phyloP scores from a whole-genome alignment of 148 eudicot species.

The Cornus florida region DNA sequence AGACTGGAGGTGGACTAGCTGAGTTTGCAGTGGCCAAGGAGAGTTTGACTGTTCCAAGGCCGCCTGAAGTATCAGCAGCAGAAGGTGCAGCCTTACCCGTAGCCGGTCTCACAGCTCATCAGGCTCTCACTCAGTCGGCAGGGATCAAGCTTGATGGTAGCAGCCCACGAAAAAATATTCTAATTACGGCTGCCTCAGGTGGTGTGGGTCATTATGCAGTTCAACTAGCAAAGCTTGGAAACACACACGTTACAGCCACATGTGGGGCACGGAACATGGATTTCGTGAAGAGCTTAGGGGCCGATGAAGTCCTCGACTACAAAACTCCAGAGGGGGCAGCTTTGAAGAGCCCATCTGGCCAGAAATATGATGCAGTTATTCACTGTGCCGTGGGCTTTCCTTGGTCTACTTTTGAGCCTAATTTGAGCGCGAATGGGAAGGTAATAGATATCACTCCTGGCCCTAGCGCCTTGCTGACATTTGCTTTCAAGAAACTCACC shows the following conservation, averaged over 20 bases:
- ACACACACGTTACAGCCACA: conserved; percentile 70
- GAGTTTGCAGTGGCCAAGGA: conserved; percentile 65
- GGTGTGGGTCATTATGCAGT: conserved; percentile 84
- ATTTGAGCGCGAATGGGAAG: conserved; percentile 49
- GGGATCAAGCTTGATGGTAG: conserved; percentile 58
- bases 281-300: conserved; percentile 67
- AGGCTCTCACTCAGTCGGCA: conserved; percentile 50
- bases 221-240: conserved; percentile 84
- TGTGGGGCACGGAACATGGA: conserved; percentile 76
- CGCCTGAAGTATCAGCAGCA: conserved; percentile 72
- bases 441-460: conserved; percentile 62
- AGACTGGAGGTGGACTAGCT: conserved; percentile 78
- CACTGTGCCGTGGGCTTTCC: conserved; percentile 58
- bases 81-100: conserved; percentile 59
- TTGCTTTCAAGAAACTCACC: conserved; percentile 51
- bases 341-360: conserved; percentile 66
- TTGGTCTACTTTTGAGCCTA: conserved; percentile 65
- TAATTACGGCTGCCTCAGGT: conserved; percentile 69
- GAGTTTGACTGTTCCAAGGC: conserved; percentile 44
- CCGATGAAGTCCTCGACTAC: conserved; percentile 81
- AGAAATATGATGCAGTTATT: conserved; percentile 66
- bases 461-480: conserved; percentile 45
- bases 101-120: conserved; percentile 71
- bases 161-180: conserved; percentile 54
- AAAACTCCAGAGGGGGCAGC: conserved; percentile 74